phyloP scores from a whole-genome alignment of 2,329 filamentous ascomycete genomes.

The Ophiostoma novo-ulmi region DNA sequence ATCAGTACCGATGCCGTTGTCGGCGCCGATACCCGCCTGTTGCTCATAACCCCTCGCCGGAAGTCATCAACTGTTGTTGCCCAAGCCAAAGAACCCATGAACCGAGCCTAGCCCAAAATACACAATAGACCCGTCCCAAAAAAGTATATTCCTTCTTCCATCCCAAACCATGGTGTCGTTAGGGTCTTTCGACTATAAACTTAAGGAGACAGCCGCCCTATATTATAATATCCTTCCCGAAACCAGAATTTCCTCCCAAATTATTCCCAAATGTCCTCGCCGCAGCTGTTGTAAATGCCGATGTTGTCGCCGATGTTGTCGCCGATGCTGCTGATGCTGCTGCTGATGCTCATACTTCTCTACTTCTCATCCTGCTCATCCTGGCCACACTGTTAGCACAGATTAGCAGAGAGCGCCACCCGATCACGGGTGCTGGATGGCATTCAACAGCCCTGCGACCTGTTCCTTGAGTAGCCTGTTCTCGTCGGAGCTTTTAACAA shows the following conservation, averaged over 20 bases:
- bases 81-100: background rate
- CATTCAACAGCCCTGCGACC: slow-evolving; percentile 21
- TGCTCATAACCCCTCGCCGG: background rate
- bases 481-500: slow-evolving; percentile 30
- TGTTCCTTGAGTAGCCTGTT: slow-evolving; percentile 23
- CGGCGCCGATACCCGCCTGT: background rate
- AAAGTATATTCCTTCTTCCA: background rate
- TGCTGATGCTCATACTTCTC: too few species aligned
- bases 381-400: background rate
- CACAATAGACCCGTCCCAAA: background rate
- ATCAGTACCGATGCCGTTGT: background rate
- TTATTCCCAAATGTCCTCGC: background rate
- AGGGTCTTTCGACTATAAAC: background rate
- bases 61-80: background rate
- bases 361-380: too few species aligned
- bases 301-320: too few species aligned
- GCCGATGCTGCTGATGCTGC: too few species aligned
- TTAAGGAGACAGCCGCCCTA: background rate
- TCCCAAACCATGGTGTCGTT: background rate
- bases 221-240: background rate
- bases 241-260: background rate
- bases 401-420: background rate
- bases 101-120: background rate
- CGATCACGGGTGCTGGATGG: slow-evolving; percentile 21
- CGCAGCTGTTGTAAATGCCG: background rate